A percentile compares a stretch with the other conserved stretches of the same genome.
These are phyloP conservation scores for Triticum urartu DNA, from an alignment of 176 grass and related monocot genomes.

Conservation along the genomic window DNA sequence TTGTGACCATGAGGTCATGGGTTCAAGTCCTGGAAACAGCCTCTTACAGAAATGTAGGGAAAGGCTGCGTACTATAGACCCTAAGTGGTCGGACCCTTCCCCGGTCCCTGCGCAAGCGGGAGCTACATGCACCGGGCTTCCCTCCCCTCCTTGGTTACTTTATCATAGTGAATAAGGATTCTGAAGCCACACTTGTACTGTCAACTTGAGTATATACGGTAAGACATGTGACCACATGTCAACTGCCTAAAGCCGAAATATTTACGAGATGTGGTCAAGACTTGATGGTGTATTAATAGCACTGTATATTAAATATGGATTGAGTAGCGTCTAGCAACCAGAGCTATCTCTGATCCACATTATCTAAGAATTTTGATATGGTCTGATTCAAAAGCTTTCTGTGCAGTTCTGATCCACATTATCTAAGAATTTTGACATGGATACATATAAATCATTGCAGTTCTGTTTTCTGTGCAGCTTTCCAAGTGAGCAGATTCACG, in stretches of 20 bases:
- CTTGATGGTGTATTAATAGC: background rate
- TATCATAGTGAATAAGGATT: background rate
- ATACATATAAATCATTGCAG: slow-evolving; percentile 15
- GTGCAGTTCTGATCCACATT: background rate
- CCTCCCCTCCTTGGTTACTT: background rate
- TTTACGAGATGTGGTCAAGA: background rate
- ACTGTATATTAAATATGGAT: background rate
- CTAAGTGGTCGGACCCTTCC: no score
- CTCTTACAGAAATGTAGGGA: no score
- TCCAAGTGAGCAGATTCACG: slow-evolving; percentile 72
- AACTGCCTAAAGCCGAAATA: background rate
- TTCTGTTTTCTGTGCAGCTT: slow-evolving; percentile 59
- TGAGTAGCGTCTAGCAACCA: background rate
- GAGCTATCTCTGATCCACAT: background rate
- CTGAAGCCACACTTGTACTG: background rate
- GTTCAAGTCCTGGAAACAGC: no score
- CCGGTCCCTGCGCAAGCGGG: no score
- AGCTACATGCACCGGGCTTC: no score
- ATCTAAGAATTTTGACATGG: background rate
- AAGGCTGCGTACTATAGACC: no score
- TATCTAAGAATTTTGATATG: background rate
- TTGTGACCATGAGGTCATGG: no score
- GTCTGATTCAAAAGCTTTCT: background rate
- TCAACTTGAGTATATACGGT: background rate
- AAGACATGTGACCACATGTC: background rate